These are phyloP conservation scores for Hemisphaericaspora xylanilytica DNA, from an alignment of 1,139 yeast species.

Conservation along the genomic window DNA sequence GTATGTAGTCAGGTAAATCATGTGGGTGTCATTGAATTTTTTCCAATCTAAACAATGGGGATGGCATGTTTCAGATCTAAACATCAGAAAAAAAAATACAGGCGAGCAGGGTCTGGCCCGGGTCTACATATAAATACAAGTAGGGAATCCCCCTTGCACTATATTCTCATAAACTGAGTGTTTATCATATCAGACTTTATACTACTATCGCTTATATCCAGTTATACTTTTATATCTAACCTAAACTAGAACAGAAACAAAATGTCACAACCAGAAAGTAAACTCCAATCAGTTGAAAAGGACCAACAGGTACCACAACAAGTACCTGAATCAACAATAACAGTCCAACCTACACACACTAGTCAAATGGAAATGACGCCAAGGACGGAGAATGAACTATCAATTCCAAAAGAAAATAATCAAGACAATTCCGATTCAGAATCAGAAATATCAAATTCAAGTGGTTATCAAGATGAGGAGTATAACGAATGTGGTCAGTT, in stretches of 20 bases:
- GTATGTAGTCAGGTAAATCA: too few species aligned
- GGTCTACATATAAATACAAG: too few species aligned
- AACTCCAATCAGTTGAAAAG: conserved; percentile 1
- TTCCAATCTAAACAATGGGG: too few species aligned
- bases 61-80: too few species aligned
- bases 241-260: background rate
- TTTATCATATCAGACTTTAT: too few species aligned
- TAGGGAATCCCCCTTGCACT: too few species aligned
- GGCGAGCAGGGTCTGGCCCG: too few species aligned
- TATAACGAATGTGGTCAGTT: conserved; percentile 45
- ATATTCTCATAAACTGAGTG: too few species aligned
- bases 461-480: conserved; percentile 35
- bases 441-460: conserved; percentile 23
- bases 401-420: background rate
- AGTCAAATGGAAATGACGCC: conserved; percentile 15
- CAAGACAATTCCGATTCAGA: conserved; percentile 4
- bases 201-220: too few species aligned
- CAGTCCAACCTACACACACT: conserved; percentile 16
- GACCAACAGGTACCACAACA: conserved; percentile 5
- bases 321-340: conserved; percentile 8
- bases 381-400: background rate
- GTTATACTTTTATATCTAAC: background rate
- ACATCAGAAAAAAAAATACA: too few species aligned
- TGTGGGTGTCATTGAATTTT: too few species aligned
- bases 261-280: too few species aligned